Evolutionary conservation across 1,139 yeast genomes (phyloP).

Genomic region (Kluyveromyces sp.): DNA sequence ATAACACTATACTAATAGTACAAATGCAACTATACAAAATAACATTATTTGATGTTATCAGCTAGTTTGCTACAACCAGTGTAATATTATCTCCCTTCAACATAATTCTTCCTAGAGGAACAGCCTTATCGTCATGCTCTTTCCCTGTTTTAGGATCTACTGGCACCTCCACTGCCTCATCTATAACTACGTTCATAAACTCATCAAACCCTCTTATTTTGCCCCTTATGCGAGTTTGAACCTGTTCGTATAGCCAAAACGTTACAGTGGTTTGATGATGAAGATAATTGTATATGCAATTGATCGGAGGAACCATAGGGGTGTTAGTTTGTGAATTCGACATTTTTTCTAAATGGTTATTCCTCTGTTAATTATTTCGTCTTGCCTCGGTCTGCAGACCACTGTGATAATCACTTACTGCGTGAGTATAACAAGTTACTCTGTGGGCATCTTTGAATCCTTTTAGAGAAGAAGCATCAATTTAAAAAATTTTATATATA

Average conservation of each 20-base stretch:
- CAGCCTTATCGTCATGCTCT: conserved; percentile 29
- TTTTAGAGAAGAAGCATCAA: no score
- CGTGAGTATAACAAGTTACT: no score
- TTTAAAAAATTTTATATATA: no score
- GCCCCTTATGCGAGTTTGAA: conserved; percentile 72
- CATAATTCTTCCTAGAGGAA: conserved; percentile 56
- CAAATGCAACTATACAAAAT: no score
- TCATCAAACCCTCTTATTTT: conserved; percentile 89
- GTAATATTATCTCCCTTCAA: conserved; percentile 94
- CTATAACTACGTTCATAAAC: conserved; percentile 93
- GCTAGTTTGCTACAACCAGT: conserved; percentile 44
- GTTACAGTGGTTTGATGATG: conserved; percentile 76
- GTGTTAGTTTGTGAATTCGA: neutral
- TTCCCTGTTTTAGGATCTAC: conserved; percentile 30
- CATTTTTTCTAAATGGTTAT: neutral
- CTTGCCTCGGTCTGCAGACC: no score
- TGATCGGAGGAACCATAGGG: conserved; percentile 77
- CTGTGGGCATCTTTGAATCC: no score
- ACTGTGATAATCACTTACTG: no score
- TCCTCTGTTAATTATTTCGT: no score
- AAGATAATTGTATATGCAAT: conserved; percentile 75
- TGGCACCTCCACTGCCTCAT: conserved; percentile 72
- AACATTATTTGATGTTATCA: neutral
- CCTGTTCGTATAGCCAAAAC: conserved; percentile 86
- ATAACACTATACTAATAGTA: no score